Conservation (phyloP, 805 yeast genomes). For the Cyberlindnera maclurae region DNA sequence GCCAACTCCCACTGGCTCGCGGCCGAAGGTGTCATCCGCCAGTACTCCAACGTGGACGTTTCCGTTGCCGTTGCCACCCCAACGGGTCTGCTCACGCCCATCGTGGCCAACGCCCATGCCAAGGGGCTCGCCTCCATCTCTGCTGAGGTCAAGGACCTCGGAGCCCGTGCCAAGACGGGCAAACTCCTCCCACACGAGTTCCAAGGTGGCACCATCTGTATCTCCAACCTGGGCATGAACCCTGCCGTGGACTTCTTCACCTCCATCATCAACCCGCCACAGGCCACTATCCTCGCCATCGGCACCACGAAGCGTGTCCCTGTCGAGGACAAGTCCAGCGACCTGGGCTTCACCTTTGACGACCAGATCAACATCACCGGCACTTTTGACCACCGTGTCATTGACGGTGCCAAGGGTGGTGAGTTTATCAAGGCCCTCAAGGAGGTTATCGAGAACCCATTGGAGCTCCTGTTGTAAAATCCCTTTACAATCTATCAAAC, state of each 20-base stretch:
- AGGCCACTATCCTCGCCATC: conserved; percentile 86
- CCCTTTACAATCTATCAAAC: neutral
- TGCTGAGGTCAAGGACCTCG: conserved; percentile 79
- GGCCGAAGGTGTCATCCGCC: conserved; percentile 83
- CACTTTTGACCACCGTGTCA: conserved; percentile 95
- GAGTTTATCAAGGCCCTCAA: conserved; percentile 93
- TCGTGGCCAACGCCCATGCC: conserved; percentile 78
- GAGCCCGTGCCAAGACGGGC: conserved; percentile 92
- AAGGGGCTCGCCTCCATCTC: conserved; percentile 86
- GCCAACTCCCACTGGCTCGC: conserved; percentile 94
- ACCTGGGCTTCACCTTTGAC: conserved; percentile 87
- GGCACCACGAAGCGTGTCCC: conserved; percentile 92
- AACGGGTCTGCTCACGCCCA: conserved; percentile 94
- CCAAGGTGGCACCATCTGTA: conserved; percentile 99
- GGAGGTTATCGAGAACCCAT: conserved; percentile 89
- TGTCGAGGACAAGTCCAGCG: conserved; percentile 84
- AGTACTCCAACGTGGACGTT: conserved; percentile 85
- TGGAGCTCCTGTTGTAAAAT: conserved; percentile 74
- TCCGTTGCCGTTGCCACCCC: conserved; percentile 99
- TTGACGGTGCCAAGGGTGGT: conserved; percentile 98
- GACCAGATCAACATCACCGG: conserved; percentile 90
- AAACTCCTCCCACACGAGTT: conserved; percentile 93
- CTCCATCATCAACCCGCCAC: conserved; percentile 97
- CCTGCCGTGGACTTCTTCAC: conserved; percentile 88
- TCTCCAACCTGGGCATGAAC: conserved; percentile 99